A percentile compares a stretch with the other conserved stretches of the same genome.
Conservation (phyloP, 768 basidiomycete species). For the Grammothele lineata region DNA sequence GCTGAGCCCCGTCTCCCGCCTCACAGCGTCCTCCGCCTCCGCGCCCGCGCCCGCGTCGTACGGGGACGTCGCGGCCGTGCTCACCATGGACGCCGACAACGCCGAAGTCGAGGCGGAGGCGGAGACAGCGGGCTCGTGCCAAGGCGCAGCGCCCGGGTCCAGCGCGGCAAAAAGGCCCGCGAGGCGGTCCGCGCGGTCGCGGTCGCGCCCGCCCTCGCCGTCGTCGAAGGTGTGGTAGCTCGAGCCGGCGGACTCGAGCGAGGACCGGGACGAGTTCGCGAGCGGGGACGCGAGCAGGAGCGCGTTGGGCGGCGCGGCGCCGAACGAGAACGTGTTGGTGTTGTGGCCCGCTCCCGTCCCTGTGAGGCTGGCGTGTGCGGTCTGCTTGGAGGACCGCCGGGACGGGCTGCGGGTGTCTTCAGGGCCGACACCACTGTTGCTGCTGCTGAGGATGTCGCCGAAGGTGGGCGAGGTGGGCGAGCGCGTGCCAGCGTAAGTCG, state of each 20-base stretch:
- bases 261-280: constrained; percentile 73
- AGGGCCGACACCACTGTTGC: constrained; percentile 28
- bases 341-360: too few relatives aligned
- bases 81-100: too few relatives aligned
- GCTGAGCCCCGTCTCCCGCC: constrained; percentile 61
- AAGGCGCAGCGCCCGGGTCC: constrained; percentile 47
- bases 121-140: constrained; percentile 60
- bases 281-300: constrained; percentile 62
- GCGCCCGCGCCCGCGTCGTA: constrained; percentile 48
- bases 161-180: constrained; percentile 51
- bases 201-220: too few relatives aligned
- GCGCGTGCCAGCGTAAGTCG: constrained; percentile 53
- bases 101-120: constrained; percentile 46
- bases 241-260: constrained; percentile 75
- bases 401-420: constrained; percentile 34
- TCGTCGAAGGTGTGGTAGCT: constrained; percentile 83
- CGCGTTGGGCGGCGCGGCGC: constrained; percentile 28
- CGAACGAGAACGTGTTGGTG: constrained; percentile 30
- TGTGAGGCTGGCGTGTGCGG: constrained; percentile 7
- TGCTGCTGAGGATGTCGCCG: constrained; percentile 42
- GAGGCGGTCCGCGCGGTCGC: constrained; percentile 49
- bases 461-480: constrained; percentile 53
- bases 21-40: constrained; percentile 65
- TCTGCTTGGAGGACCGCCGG: constrained; percentile 52
- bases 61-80: constrained; percentile 45